Evolutionary conservation across 2,329 filamentous ascomycete species (phyloP), one percentile per base, ranked within the genome.

Genomic region (Biscogniauxia sp.): DNA sequence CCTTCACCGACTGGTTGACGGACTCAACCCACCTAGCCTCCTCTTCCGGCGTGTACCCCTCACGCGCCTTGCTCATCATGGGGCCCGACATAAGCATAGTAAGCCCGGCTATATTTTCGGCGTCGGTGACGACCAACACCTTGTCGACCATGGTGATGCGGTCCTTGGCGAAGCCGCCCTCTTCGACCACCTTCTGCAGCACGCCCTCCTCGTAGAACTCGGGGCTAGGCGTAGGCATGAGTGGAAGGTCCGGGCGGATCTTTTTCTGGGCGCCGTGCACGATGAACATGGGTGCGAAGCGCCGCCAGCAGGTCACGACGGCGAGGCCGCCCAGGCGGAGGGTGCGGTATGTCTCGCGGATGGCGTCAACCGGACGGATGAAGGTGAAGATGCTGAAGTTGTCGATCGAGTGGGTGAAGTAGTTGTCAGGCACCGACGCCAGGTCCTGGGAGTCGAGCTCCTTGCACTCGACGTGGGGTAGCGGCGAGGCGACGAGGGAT

Each of bases 341-440:
- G 11, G 69, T 69, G 55, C 66, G 68, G 61, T 67, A 67, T 3
- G 64, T 63, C 64, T 71, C 67, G 15, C 63, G 64, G 50, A 70
- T 25, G 4, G 67, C 69, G 20, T 66, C 61, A 4, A 9, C 53
- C 1, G 68, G 65, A 8, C 63, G 64, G 5, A 59, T 9, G 51
- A 70, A 69, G n/a, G 67, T 66, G 23, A 69, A 69, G 50, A 71
- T 69, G 67, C 69, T 70, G 20, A 70, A 70, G 60, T 70, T 70
- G 61, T 67, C 11, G 32, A 71, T 68, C 13, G 67, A 70, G 49
- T 70, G 65, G 11, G 67, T 70, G 64, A 69, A 68, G 55, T 69
- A 56, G 15, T 65, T 55, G 45, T 67, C 62, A 37, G 67, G 58
- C 28, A 70, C 56, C 32, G 67, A 66, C 37, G 64, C 64, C 5